Evolutionary conservation across 78 protist genomes (phyloP).

Genomic region (Dictyostelium brefeldianum): DNA sequence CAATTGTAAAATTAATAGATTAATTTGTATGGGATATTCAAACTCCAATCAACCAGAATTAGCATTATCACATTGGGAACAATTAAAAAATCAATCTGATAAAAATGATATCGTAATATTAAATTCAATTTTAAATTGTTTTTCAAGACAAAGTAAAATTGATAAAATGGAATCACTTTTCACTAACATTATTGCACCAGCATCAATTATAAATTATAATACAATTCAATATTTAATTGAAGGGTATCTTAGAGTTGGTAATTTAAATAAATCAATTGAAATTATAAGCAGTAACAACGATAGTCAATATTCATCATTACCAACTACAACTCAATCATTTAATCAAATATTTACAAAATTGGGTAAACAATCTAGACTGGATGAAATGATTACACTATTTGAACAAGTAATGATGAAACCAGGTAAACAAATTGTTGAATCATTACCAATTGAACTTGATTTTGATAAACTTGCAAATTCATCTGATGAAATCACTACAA

Average conservation of each 20-base stretch:
- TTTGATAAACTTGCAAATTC: neutral
- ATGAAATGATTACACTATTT: slow-evolving; percentile 21
- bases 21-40: slow-evolving; percentile 27
- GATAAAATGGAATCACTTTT: neutral
- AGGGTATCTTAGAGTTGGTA: neutral
- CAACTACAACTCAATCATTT: slow-evolving; percentile 27
- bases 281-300: neutral
- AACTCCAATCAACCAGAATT: slow-evolving; percentile 25
- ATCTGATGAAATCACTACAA: neutral
- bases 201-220: neutral
- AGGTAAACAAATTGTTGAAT: slow-evolving; percentile 47
- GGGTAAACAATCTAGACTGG: neutral
- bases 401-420: slow-evolving; percentile 5
- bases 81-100: neutral
- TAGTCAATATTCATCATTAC: neutral
- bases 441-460: slow-evolving; percentile 19
- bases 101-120: neutral
- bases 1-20: neutral
- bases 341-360: slow-evolving; percentile 17
- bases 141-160: slow-evolving; percentile 25
- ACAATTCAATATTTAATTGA: slow-evolving; percentile 35
- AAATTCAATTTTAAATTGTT: slow-evolving; percentile 33
- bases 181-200: neutral
- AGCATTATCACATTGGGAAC: slow-evolving; percentile 6
- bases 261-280: neutral